A percentile compares a stretch with the other conserved stretches of the same genome.
These are phyloP conservation scores for Sarcodon sp. DNA, from an alignment of 768 basidiomycete species.

Conservation along the genomic window DNA sequence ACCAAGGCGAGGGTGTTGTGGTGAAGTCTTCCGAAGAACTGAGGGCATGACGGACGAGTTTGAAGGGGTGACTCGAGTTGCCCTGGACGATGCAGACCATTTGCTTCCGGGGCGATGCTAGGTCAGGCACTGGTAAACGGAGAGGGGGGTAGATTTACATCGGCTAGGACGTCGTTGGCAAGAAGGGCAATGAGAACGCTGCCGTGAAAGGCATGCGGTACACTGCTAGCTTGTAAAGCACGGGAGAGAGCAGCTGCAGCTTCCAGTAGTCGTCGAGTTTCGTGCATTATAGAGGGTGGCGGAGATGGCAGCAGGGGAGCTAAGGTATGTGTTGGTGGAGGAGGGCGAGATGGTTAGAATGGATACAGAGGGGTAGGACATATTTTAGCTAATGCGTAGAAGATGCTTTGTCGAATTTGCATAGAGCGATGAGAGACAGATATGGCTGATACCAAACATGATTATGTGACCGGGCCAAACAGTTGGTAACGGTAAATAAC, in stretches of 20 bases:
- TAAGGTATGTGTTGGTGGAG: slow-evolving; percentile 26
- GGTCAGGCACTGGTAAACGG: not conserved
- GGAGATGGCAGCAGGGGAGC: slow-evolving; percentile 30
- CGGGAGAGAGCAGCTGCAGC: slow-evolving; percentile 66
- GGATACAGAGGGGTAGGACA: not conserved
- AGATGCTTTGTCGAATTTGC: slow-evolving; percentile 9
- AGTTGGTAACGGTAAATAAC: not conserved
- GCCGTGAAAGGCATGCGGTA: slow-evolving; percentile 78
- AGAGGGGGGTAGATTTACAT: slow-evolving; percentile 32
- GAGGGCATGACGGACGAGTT: slow-evolving; percentile 67
- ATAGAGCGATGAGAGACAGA: slow-evolving; percentile 16
- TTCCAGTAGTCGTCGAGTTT: slow-evolving; percentile 63
- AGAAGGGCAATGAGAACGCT: slow-evolving; percentile 60
- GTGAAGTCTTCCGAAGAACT: slow-evolving; percentile 51
- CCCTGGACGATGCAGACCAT: slow-evolving; percentile 78
- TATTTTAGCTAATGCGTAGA: slow-evolving; percentile 18
- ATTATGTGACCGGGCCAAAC: slow-evolving; percentile 19
- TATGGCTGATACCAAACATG: slow-evolving; percentile 35
- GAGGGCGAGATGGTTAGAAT: not conserved
- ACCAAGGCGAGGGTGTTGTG: slow-evolving; percentile 72
- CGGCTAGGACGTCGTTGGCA: slow-evolving; percentile 48
- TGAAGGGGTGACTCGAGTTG: slow-evolving; percentile 59
- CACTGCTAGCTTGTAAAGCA: slow-evolving; percentile 37
- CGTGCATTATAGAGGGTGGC: slow-evolving; percentile 35
- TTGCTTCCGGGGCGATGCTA: slow-evolving; percentile 34